Evolutionary conservation across 495 filamentous ascomycete species (phyloP), one percentile per base, ranked within the genome.

Genomic region (Trichocladium antarcticum): DNA sequence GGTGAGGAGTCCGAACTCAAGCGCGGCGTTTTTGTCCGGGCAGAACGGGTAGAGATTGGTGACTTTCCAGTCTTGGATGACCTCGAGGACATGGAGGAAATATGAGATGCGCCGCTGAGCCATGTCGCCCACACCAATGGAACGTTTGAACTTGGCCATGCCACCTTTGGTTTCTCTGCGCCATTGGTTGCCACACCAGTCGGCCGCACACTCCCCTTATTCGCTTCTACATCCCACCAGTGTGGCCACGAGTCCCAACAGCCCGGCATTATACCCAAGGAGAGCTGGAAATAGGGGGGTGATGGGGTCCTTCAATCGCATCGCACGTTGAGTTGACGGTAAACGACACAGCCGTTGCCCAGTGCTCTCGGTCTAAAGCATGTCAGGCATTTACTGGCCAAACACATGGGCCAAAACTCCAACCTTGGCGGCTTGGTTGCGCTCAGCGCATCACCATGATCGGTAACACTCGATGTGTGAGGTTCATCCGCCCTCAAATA

Each of bases 21-120:
- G 62, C 76, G 74, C 44, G 89, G 89, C 12, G 81, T 86, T 21
- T 95, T 95, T 63, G 87, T 96, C 9, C 77, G 89, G 61, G 85
- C 92, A 27, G 92, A 95, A 55, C 77, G 88, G 60, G 79, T 95
- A 7, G 85, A 96, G 66, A 76, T 89, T 20, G 92, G 92, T 20
- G 86, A 96, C 55, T 96, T 77, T 51, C 79, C 81, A n/a, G 76
- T 76, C 15, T 52, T 86, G 29, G 77, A 84, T 53, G 85, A 87
- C 59, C 63, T 85, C 31, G 89, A 89, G 49, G 79, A 92, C 57
- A 80, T 93, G 79, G 90, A 94, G 65, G 88, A 92, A 68, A 85
- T 92, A 36, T 90, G 62, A 76, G 31, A 21, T 24, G 5, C 15
- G 7, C 35, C 14, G 1, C 24, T 7, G 7, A 21, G 32, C 21